Evolutionary conservation across 139 green algal genomes (phyloP).

Genomic region (Choricystis sp.): DNA sequence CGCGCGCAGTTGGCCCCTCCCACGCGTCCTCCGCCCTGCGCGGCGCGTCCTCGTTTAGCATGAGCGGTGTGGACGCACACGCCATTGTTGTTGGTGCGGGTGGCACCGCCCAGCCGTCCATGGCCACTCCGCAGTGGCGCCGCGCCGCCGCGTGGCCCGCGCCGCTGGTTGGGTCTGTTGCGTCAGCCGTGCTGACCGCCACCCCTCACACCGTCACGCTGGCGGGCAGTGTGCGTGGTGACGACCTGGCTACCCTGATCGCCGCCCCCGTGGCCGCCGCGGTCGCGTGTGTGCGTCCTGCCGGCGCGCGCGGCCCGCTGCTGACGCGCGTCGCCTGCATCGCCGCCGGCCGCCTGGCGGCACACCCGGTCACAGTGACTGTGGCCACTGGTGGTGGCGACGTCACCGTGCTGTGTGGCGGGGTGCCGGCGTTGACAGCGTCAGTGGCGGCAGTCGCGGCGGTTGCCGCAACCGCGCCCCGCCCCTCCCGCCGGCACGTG

Average conservation of each 20-base stretch:
- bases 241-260: too few species aligned
- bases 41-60: conserved; percentile 29
- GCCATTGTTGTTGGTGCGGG: conserved; percentile 5
- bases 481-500: neutral
- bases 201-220: neutral
- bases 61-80: conserved; percentile 31
- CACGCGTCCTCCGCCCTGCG: conserved; percentile 1
- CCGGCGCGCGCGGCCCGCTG: too few species aligned
- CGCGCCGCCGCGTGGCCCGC: neutral
- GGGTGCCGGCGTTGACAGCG: neutral
- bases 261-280: too few species aligned
- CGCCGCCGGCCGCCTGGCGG: too few species aligned
- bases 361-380: neutral
- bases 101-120: too few species aligned
- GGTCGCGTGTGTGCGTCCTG: too few species aligned
- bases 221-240: neutral
- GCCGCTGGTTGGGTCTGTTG: neutral
- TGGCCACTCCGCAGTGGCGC: neutral
- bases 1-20: neutral
- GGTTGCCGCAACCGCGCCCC: neutral
- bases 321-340: too few species aligned
- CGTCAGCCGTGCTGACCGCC: neutral
- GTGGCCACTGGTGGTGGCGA: neutral
- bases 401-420: neutral
- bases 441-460: neutral